A percentile compares a stretch with the other conserved stretches of the same genome.
phyloP scores from a whole-genome alignment of 2,329 filamentous ascomycete species.

The Pseudogymnoascus sp. region DNA sequence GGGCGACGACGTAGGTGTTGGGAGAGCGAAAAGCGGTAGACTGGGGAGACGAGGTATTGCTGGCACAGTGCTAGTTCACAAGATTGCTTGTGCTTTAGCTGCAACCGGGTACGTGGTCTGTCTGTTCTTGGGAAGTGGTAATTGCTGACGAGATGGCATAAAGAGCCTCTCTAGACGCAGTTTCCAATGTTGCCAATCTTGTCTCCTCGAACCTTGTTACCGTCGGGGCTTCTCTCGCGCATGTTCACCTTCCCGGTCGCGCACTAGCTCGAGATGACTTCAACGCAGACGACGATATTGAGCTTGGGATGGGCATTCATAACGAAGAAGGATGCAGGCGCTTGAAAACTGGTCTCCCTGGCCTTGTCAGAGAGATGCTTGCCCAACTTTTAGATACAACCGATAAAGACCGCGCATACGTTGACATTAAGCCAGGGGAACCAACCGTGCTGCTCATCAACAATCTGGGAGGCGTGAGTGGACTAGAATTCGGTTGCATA shows the following conservation, averaged over 20 bases:
- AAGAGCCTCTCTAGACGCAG: slow-evolving; percentile 17
- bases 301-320: slow-evolving; percentile 43
- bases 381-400: slow-evolving; percentile 32
- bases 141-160: too few species aligned
- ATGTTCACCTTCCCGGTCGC: slow-evolving; percentile 42
- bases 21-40: slow-evolving; percentile 40
- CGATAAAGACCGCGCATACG: slow-evolving; percentile 12
- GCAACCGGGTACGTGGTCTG: slow-evolving; percentile 13
- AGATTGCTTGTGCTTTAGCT: slow-evolving; percentile 29
- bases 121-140: too few species aligned
- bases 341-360: neutral
- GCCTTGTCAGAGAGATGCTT: slow-evolving; percentile 30
- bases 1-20: slow-evolving; percentile 38
- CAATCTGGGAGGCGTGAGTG: slow-evolving; percentile 16
- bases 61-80: slow-evolving; percentile 42
- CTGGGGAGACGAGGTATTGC: slow-evolving; percentile 43
- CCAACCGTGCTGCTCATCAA: slow-evolving; percentile 21
- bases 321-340: slow-evolving; percentile 38
- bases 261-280: slow-evolving; percentile 29
- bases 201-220: slow-evolving; percentile 34
- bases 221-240: slow-evolving; percentile 43
- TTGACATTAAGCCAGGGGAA: slow-evolving; percentile 10
- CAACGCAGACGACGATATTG: slow-evolving; percentile 32
- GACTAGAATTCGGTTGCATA: slow-evolving; percentile 40
- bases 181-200: slow-evolving; percentile 22